Base-by-base conservation (phyloP, 352 stramenopile genomes). In the Pythium phragmiticola region DNA sequence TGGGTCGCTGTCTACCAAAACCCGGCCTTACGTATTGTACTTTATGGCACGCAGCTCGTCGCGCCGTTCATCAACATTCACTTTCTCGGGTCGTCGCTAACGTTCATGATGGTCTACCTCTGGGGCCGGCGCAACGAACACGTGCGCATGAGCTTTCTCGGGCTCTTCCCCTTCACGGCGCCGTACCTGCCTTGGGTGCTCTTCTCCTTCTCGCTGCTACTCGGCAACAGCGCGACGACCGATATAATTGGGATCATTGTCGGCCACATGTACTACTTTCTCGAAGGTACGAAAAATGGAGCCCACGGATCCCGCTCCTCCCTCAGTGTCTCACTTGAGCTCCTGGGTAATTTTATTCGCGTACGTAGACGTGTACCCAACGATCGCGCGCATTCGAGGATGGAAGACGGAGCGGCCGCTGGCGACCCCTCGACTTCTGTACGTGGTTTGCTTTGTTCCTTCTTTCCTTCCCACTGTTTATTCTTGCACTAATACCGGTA, bases 51-150 rank as follows among this genome's bases (percentile, higher is more conserved):
- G 17, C 3, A 97, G 87, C 72, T 94, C n/a, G 82, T 98, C 12
- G 96, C 97, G 43, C 95, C 96, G 13, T 99, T 98, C 67, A 84
- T 99, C 19, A 95, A 86, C 68, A 97, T 99, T 41, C 94, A 98
- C 62, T 99, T 99, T 76, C 80, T 99, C 9, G 97, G 97, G 17
- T 98, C 90, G 66, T 98, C 97, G 16, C 80, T 99, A 26, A 98
- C 97, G n/a, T 99, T 99, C 72, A 99, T 99, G 97, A 99, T 99
- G 97, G 90, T 99, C 6, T 99, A 99, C 77, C 78, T 99, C 23
- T 99, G 97, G 97, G 96, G 96, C 34, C 76, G 96, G 61, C 80
- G 89, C 37, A 98, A 98, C 64, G 88, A 96, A 68, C 88, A 98
- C 80, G 93, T 99, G 53, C 86, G 93, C 65, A 99, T 99, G 96